Conservation (phyloP, 2,329 filamentous ascomycete genomes). For the Fusarium euwallaceae region DNA sequence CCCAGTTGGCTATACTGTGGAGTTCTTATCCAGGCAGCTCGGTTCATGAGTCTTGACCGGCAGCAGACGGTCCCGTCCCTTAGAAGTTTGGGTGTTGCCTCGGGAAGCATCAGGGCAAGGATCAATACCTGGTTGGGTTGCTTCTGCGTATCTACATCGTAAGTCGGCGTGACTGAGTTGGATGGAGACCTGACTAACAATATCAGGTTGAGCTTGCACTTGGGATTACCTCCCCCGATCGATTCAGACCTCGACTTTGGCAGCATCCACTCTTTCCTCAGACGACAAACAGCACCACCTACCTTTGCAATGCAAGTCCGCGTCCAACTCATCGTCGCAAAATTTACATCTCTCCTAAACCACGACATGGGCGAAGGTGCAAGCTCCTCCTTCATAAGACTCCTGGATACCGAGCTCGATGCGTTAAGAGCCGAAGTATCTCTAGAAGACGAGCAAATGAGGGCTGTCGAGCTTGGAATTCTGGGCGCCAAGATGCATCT, state of each 20-base stretch:
- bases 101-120: conserved; percentile 20
- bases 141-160: conserved; percentile 35
- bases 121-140: conserved; percentile 34
- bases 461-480: conserved; percentile 24
- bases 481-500: conserved; percentile 30
- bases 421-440: conserved; percentile 14
- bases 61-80: conserved; percentile 28
- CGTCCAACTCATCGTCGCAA: conserved; percentile 29
- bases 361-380: conserved; percentile 27
- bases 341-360: conserved; percentile 26
- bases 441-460: not conserved
- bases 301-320: conserved; percentile 22
- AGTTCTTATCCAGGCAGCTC: conserved; percentile 32
- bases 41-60: conserved; percentile 34
- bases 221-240: conserved; percentile 26
- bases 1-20: conserved; percentile 36
- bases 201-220: conserved; percentile 25
- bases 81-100: conserved; percentile 23
- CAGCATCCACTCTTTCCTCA: conserved; percentile 22
- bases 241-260: conserved; percentile 31
- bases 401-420: conserved; percentile 33
- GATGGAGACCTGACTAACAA: not conserved
- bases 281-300: conserved; percentile 14
- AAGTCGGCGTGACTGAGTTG: not conserved
- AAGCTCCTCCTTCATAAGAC: conserved; percentile 24